Percentiles rank a stretch among this genome's conserved stretches.
These are phyloP conservation scores for Candolleomyces eurysporus DNA, from an alignment of 768 basidiomycete genomes.

Conservation along the genomic window DNA sequence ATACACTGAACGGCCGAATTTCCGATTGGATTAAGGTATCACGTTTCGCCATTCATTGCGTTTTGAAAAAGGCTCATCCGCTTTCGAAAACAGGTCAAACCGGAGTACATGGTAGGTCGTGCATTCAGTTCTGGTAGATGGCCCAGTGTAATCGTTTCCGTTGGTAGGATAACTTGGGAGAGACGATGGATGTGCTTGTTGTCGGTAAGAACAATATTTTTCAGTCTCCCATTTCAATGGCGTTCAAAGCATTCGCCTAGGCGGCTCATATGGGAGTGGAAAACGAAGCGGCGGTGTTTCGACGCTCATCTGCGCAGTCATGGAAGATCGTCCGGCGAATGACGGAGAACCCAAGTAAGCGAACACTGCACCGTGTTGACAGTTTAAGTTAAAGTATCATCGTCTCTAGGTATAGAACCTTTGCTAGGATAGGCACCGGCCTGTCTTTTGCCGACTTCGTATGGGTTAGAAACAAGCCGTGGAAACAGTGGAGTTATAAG, in stretches of 20 bases:
- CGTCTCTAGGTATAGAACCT: slow-evolving; percentile 68
- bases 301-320: slow-evolving; percentile 83
- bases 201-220: slow-evolving; percentile 53
- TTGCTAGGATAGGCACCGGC: slow-evolving; percentile 90
- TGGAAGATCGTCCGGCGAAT: slow-evolving; percentile 63
- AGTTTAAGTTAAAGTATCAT: background rate
- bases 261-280: slow-evolving; percentile 85
- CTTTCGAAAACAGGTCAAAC: slow-evolving; percentile 56
- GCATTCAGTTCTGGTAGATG: background rate
- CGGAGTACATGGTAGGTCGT: slow-evolving; percentile 74
- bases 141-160: background rate
- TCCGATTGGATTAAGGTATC: slow-evolving; percentile 89
- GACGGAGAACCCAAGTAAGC: slow-evolving; percentile 62
- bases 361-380: background rate
- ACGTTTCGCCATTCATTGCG: background rate
- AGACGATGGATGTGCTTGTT: slow-evolving; percentile 89
- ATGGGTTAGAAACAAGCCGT: slow-evolving; percentile 79
- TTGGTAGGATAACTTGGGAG: slow-evolving; percentile 81
- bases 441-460: slow-evolving; percentile 83
- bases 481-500: slow-evolving; percentile 80
- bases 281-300: slow-evolving; percentile 87
- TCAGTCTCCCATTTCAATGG: background rate
- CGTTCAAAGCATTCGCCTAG: slow-evolving; percentile 33
- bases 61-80: background rate
- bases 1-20: slow-evolving; percentile 83